A percentile compares a stretch with the other conserved stretches of the same genome.
These are phyloP conservation scores for Boeremia exigua DNA, from an alignment of 2,329 filamentous ascomycete species.

Conservation along the genomic window DNA sequence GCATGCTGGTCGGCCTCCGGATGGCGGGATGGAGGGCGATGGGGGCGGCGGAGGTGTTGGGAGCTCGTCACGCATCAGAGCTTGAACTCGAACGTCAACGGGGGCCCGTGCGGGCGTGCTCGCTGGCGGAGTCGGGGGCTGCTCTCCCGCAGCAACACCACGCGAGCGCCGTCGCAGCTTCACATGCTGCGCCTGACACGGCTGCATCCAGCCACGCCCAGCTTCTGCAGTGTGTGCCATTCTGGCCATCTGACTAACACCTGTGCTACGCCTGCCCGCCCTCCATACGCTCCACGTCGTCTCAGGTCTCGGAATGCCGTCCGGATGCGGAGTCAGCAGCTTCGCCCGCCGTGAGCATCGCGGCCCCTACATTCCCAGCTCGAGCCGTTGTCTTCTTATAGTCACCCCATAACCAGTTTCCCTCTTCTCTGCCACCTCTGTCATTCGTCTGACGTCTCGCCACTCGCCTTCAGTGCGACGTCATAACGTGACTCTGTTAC, in stretches of 20 bases:
- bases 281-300: constrained; percentile 17
- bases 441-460: constrained; percentile 17
- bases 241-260: constrained; percentile 6
- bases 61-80: constrained; percentile 17
- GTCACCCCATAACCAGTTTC: constrained; percentile 4
- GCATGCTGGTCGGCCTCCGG: constrained; percentile 58
- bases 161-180: constrained; percentile 3
- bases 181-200: constrained; percentile 3
- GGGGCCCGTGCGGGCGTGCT: background rate
- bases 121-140: background rate
- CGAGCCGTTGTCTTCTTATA: constrained; percentile 3
- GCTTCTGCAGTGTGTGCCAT: background rate
- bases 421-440: constrained; percentile 1
- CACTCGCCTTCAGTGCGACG: constrained; percentile 24
- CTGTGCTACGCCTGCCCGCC: constrained; percentile 5
- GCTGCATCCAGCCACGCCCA: background rate
- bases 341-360: constrained; percentile 2
- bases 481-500: constrained; percentile 40
- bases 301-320: constrained; percentile 16
- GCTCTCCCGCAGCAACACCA: constrained; percentile 7
- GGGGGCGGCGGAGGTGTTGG: constrained; percentile 19
- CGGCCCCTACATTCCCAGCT: constrained; percentile 1
- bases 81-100: background rate
- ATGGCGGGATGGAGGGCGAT: constrained; percentile 29
- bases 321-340: constrained; percentile 16